Base-by-base conservation (phyloP, 2,329 filamentous ascomycete genomes). In the Alternaria viburni region DNA sequence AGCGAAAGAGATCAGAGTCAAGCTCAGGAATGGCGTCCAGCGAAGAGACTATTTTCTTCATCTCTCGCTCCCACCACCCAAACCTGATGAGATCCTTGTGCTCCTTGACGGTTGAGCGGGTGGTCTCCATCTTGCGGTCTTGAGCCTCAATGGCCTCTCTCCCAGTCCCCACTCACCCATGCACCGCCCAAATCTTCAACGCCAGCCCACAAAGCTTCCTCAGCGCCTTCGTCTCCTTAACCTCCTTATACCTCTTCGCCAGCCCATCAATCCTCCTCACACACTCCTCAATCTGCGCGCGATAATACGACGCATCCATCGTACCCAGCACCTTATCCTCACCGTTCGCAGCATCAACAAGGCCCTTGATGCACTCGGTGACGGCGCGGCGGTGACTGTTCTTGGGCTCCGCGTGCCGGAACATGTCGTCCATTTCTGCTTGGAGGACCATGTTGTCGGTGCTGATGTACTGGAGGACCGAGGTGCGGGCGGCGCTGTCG, bases 191-290 rank as follows among this genome's bases (percentile, higher is more conserved):
- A 11, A 61, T 46, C 45, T 41, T 61, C 44, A 61, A 13, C 6
- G 58, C 52, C 6, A 4, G 11, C n/a, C 58, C 58, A 49, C 58
- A 61, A 15, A 61, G 19, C 25, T 50, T 61, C 30, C 26, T 56
- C 1, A 61, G 52, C n/a, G 52, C 45, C 32, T 45, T 30, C 12
- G 32, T 61, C 12, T 61, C 58, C 23, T 36, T 49, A 32, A 57
- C 49, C 17, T 57, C 10, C 10, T 25, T 32, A n/a, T 7, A 21
- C 15, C 17, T 28, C 17, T 13, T 25, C 13, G 51, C 23, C 13
- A 61, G 23, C 15, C 30, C 9, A n/a, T 57, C 26, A 10, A 57
- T 61, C 44, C 10, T 61, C 8, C 17, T 57, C 26, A 57, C 46
- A 23, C 54, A 61, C 3, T n/a, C 11, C 54, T 61, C 46, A 15